Base-by-base conservation (phyloP, 148 eudicot species). In the Bassia scoparia region DNA sequence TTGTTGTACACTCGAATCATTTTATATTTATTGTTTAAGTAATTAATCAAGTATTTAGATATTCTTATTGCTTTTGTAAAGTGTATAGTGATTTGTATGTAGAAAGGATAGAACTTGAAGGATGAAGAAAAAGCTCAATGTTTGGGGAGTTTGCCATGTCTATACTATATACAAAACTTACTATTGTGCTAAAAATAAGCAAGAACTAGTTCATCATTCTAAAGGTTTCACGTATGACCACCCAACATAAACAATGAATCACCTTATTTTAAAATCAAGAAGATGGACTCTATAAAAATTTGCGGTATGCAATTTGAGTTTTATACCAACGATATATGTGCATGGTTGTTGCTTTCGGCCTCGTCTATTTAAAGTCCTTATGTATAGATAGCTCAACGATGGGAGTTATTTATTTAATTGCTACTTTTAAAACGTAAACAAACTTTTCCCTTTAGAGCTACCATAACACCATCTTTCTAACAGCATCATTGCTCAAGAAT, bases 331-430 rank as follows among this genome's bases (percentile, higher is more conserved):
- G 59, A 69, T 31, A n/a, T 55, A 23, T 26, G 68, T 46, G 56
- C 24, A 70, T 58, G 56, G 74, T 30, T 13, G 66, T 68, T 61
- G 61, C 74, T 48, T 78, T 73, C 72, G 56, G 71, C 72, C 29
- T 79, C 43, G 23, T 53, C 24, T 41, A 60, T 26, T 60, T 20
- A 20, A 38, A 50, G 12, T 5, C 30, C 67, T 43, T 54, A 61
- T 52, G 62, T 58, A 72, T 55, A 53, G 46, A 61, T 54, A 61
- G 27, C 48, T 61, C 59, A 43, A 35, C 23, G 9, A 15, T 48
- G 24, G 27, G 52, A 63, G 34, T n/a, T n/a, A n/a, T n/a, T 43
- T 67, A 70, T 55, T 62, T 27, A n/a, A 79, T 69, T 30, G 27
- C 67, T 55, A 6, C n/a, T 70, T 61, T 37, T 65, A 8, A 18